Base-by-base conservation (phyloP, 257 asterid species). In the Lithospermum erythrorhizon region DNA sequence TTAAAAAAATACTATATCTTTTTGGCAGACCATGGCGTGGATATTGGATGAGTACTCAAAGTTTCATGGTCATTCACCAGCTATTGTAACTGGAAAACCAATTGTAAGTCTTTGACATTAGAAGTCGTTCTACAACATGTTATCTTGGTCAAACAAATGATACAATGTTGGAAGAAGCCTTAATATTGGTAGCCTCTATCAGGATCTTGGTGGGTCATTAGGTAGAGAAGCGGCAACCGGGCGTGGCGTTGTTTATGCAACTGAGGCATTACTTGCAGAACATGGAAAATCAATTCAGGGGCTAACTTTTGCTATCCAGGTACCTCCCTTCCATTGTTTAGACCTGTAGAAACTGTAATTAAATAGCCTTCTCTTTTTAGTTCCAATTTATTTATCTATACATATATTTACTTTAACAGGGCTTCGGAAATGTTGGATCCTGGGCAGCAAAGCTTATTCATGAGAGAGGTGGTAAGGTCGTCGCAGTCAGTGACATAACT, bases 161-260 rank as follows among this genome's bases (percentile, higher is more conserved):
- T 56, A 62, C 41, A 37, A 55, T 41, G 49, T 41, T 41, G 15
- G 47, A 62, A 59, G 41, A 51, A 53, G 49, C 66, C 30, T 58
- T 25, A 32, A 58, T 62, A 53, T 14, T 59, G 21, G 49, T 63
- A 27, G 55, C 65, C 62, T 61, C 63, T 53, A 47, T 73, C 68
- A 90, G 94, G 96, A 87, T 72, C 95, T 90, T 22, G 96, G 97
- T 53, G 97, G 97, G 29, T 90, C 96, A 47, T 78, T 87, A 11
- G 97, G 97, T 49, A 78, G 97, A 54, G 96, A 90, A 27, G 94
- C 97, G 61, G 97, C 97, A 58, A 90, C 97, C 2, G 97, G 96
- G 23, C 96, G 97, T 62, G 97, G 97, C 37, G 95, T 85, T 20
- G 87, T 90, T 22, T 87, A 72, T 65, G 96, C 94, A 53, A 83